Evolutionary conservation across 805 yeast species (phyloP).

Genomic region (Starmerella scarabaei): DNA sequence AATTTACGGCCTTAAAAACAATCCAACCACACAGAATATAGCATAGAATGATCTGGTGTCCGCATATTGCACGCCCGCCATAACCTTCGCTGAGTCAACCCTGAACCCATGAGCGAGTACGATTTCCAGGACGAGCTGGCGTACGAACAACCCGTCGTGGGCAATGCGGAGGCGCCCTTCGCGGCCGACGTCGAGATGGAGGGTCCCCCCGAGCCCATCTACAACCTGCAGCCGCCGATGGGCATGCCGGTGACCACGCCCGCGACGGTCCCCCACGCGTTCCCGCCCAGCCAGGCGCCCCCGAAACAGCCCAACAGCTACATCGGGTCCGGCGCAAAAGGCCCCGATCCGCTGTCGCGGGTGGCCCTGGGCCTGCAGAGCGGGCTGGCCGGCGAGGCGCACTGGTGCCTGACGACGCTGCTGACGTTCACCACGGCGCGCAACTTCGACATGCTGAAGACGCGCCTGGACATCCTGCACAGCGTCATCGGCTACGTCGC

Average conservation of each 20-base stretch:
- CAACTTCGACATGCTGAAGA: conserved; percentile 13
- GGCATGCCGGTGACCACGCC: conserved; percentile 28
- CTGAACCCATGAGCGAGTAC: too few species aligned
- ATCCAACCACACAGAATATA: too few species aligned
- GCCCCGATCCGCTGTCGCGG: conserved; percentile 51
- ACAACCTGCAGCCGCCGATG: conserved; percentile 23
- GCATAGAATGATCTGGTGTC: too few species aligned
- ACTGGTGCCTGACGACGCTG: conserved; percentile 54
- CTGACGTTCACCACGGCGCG: conserved; percentile 30
- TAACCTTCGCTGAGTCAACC: too few species aligned
- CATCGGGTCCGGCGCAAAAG: conserved; percentile 33
- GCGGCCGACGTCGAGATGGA: too few species aligned
- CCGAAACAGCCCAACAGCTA: conserved; percentile 13
- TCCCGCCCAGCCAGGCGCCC: conserved; percentile 21
- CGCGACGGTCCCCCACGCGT: conserved; percentile 23
- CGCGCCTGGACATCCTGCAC: conserved; percentile 10
- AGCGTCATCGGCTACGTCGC: conserved; percentile 8
- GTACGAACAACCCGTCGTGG: too few species aligned
- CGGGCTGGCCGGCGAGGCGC: conserved; percentile 51
- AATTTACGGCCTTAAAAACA: too few species aligned
- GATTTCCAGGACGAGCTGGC: too few species aligned
- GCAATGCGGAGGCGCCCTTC: too few species aligned
- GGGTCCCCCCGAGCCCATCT: conserved; percentile 14
- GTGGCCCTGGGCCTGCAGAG: conserved; percentile 58
- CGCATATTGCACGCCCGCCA: too few species aligned